Percentiles rank a stretch among this genome's conserved stretches.
phyloP scores from a whole-genome alignment of 2,329 filamentous ascomycete genomes.

The Capronia coronata region DNA sequence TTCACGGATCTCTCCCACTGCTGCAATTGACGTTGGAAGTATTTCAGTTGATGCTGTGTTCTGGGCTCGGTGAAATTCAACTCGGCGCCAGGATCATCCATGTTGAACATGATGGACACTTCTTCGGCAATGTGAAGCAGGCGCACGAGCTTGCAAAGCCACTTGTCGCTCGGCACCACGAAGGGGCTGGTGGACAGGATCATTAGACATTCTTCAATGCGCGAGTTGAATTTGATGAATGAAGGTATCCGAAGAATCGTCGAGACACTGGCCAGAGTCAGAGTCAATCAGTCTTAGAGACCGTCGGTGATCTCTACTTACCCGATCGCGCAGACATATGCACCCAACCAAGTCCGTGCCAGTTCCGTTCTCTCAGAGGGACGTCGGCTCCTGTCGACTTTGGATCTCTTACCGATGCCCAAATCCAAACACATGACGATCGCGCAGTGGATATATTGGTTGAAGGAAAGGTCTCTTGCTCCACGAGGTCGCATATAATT shows the following conservation, averaged over 20 bases:
- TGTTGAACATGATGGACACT: conserved; percentile 56
- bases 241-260: conserved; percentile 53
- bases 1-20: conserved; percentile 52
- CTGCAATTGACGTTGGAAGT: conserved; percentile 58
- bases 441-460: conserved; percentile 74
- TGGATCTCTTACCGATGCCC: conserved; percentile 58
- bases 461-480: conserved; percentile 81
- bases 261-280: conserved; percentile 47
- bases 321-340: conserved; percentile 51
- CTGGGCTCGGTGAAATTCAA: conserved; percentile 54
- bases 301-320: conserved; percentile 31
- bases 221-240: conserved; percentile 54
- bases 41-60: conserved; percentile 57
- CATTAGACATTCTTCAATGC: conserved; percentile 56
- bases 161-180: conserved; percentile 48
- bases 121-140: conserved; percentile 60
- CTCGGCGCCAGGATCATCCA: conserved; percentile 55
- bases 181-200: conserved; percentile 51
- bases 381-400: conserved; percentile 34
- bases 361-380: conserved; percentile 50
- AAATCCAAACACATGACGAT: conserved; percentile 76
- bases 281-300: conserved; percentile 41
- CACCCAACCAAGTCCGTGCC: conserved; percentile 53
- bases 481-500: conserved; percentile 81
- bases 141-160: conserved; percentile 51